A percentile compares a stretch with the other conserved stretches of the same genome.
These are phyloP conservation scores for apple (Malus domestica) DNA, from an alignment of 306 rosid genomes.

Conservation along the genomic window ASM211411v1 NC_041800.1:23440733-23441232, in stretches of 20 bases:
- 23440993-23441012: constrained; percentile 55
- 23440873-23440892: background rate
- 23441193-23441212: fast-evolving
- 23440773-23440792: background rate
- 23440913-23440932: background rate
- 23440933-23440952: constrained; percentile 1
- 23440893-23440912: background rate
- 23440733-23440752: constrained; percentile 14
- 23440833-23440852: constrained; percentile 2
- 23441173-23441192: constrained; percentile 50
- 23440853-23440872: background rate
- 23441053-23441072: constrained; percentile 21
- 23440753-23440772: constrained; percentile 25
- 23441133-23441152: background rate
- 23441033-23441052: constrained; percentile 46
- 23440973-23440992: constrained; percentile 54
- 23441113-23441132: too few relatives aligned
- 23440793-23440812: background rate
- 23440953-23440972: constrained; percentile 47
- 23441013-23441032: constrained; percentile 53
- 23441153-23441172: constrained; percentile 41
- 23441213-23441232: fast-evolving
- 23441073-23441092: background rate
- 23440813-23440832: constrained; percentile 12
- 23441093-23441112: background rate